phyloP scores from a whole-genome alignment of 2,329 filamentous ascomycete species.

The Xylariales sp. region DNA sequence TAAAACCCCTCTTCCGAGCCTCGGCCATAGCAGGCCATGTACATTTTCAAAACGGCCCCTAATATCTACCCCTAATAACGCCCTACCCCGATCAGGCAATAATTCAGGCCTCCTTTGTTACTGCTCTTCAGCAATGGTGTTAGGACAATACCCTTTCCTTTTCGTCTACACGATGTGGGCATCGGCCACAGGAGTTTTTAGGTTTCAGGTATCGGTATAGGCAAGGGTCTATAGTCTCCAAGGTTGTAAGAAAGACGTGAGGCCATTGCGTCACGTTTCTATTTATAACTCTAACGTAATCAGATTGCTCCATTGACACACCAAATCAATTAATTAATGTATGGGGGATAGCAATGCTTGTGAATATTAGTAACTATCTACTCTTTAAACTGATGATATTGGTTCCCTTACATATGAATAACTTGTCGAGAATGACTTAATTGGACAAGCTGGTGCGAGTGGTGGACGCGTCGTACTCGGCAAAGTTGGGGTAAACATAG shows the following conservation, averaged over 20 bases:
- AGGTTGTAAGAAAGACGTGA: slow-evolving; percentile 16
- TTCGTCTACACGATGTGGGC: slow-evolving; percentile 29
- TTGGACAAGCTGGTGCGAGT: background rate
- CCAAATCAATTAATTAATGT: slow-evolving; percentile 16
- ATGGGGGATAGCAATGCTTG: slow-evolving; percentile 1
- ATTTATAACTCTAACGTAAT: slow-evolving; percentile 24
- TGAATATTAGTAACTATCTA: slow-evolving; percentile 4
- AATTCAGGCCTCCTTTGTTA: slow-evolving; percentile 28
- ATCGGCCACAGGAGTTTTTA: slow-evolving; percentile 40
- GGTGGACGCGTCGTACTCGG: too few species aligned
- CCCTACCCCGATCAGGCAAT: slow-evolving; percentile 7
- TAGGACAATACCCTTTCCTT: slow-evolving; percentile 44
- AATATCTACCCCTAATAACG: slow-evolving; percentile 20
- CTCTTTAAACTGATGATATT: slow-evolving; percentile 1
- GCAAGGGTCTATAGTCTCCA: slow-evolving; percentile 20
- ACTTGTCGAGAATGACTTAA: background rate
- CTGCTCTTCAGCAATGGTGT: slow-evolving; percentile 40
- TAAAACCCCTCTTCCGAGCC: background rate
- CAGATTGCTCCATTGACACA: slow-evolving; percentile 27
- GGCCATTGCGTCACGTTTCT: slow-evolving; percentile 30
- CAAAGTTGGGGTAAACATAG: too few species aligned
- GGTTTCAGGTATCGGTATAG: slow-evolving; percentile 6
- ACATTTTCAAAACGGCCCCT: slow-evolving; percentile 7
- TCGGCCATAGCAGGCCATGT: slow-evolving; percentile 11
- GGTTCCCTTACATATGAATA: background rate